A percentile compares a stretch with the other conserved stretches of the same genome.
Conservation (phyloP, 2,329 filamentous ascomycete genomes). For the Capronia coronata region DNA sequence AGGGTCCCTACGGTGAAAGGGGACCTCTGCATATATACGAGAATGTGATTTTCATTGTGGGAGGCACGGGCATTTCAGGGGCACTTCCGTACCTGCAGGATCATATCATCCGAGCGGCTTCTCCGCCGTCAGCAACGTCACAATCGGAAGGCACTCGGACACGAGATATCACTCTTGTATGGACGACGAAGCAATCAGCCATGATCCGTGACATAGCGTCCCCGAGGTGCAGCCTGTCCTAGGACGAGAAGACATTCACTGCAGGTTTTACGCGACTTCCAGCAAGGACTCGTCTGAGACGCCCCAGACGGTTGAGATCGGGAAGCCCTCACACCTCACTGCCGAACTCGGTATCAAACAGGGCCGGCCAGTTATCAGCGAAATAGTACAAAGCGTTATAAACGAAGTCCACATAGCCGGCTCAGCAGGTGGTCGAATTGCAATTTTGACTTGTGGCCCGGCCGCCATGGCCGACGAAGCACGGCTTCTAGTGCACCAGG, state of each 20-base stretch:
- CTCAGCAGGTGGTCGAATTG: slow-evolving; percentile 30
- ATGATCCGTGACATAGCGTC: slow-evolving; percentile 31
- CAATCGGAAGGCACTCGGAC: slow-evolving; percentile 17
- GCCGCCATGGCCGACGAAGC: slow-evolving; percentile 42
- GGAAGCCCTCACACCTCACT: neutral
- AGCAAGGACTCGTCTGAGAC: slow-evolving; percentile 9
- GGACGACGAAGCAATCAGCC: slow-evolving; percentile 32
- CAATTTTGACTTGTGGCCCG: slow-evolving; percentile 43
- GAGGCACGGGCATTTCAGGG: slow-evolving; percentile 34
- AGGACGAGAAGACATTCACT: slow-evolving; percentile 30
- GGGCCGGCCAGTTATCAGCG: slow-evolving; percentile 37
- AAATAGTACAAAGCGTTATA: slow-evolving; percentile 33
- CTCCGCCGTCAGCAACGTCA: neutral
- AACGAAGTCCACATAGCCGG: slow-evolving; percentile 29
- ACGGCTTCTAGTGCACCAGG: slow-evolving; percentile 36
- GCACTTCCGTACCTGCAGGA: slow-evolving; percentile 43
- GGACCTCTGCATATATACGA: slow-evolving; percentile 42
- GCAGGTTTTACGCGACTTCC: slow-evolving; percentile 32
- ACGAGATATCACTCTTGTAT: slow-evolving; percentile 32
- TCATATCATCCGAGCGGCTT: neutral
- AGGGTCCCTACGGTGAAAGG: slow-evolving; percentile 46
- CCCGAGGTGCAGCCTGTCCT: slow-evolving; percentile 30
- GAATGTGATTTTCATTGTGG: slow-evolving; percentile 47
- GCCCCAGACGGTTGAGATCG: neutral
- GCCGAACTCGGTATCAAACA: slow-evolving; percentile 24